A percentile compares a stretch with the other conserved stretches of the same genome.
phyloP scores from a whole-genome alignment of 75 land plant genomes.

The Pinus albicaulis region DNA sequence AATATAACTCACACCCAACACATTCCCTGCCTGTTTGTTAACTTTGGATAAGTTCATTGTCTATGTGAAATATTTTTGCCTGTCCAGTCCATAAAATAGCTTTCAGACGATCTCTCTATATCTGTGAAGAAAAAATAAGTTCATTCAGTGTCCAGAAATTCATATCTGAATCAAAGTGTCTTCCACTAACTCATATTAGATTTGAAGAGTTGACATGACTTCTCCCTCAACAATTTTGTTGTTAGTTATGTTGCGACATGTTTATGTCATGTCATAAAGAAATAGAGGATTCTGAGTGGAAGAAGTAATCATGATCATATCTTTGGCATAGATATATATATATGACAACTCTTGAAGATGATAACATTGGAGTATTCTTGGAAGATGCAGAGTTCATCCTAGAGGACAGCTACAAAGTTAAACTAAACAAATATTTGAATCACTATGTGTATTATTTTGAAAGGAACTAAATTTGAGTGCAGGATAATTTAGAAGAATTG shows the following conservation, averaged over 20 bases:
- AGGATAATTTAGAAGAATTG: too few species aligned
- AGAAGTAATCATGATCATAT: not conserved
- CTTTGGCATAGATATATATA: too few species aligned
- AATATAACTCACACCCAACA: too few species aligned
- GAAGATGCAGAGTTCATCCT: too few species aligned
- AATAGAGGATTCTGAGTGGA: not conserved
- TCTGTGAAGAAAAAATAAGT: not conserved
- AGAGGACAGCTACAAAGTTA: not conserved
- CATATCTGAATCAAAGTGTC: slow-evolving; percentile 2
- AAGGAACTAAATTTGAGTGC: too few species aligned
- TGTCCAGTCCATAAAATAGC: too few species aligned
- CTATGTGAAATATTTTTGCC: too few species aligned
- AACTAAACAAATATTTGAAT: not conserved
- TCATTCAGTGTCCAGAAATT: slow-evolving; percentile 4
- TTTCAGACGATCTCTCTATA: too few species aligned
- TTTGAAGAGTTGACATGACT: slow-evolving; percentile 6
- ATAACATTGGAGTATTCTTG: not conserved
- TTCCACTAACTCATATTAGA: slow-evolving; percentile 2
- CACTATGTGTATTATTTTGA: too few species aligned
- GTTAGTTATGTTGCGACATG: too few species aligned
- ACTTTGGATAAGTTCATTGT: too few species aligned
- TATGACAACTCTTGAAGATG: not conserved
- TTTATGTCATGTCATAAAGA: not conserved
- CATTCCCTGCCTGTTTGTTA: too few species aligned
- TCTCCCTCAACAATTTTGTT: not conserved